A percentile compares a stretch with the other conserved stretches of the same genome.
These are phyloP conservation scores for Alternaria rosae DNA, from an alignment of 2,329 filamentous ascomycete species.

Conservation along the genomic window DNA sequence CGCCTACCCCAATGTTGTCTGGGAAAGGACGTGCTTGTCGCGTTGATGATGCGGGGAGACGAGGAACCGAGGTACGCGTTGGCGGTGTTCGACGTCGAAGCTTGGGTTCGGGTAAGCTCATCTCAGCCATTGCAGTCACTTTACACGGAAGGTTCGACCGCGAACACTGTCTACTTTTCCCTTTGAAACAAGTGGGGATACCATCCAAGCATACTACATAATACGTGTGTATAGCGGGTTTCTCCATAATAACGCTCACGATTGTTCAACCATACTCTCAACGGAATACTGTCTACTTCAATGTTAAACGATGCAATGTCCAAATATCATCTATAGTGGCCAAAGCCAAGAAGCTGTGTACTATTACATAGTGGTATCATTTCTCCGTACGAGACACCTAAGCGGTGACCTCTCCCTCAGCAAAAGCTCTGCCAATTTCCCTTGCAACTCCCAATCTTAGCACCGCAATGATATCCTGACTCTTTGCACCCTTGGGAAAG, in stretches of 20 bases:
- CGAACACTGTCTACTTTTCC: not conserved
- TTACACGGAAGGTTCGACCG: not conserved
- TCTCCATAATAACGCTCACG: not conserved
- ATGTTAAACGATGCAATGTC: not conserved
- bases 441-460: slow-evolving; percentile 76
- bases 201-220: not conserved
- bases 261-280: not conserved
- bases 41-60: slow-evolving; percentile 12
- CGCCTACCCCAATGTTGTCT: not conserved
- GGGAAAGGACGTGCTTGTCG: not conserved
- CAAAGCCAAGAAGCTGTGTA: not conserved
- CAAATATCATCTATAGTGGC: not conserved
- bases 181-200: no score
- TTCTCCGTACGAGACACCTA: not conserved
- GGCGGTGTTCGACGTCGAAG: not conserved
- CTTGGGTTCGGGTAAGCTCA: not conserved
- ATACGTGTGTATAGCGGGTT: no score
- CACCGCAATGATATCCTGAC: slow-evolving; percentile 73
- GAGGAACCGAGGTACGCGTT: slow-evolving; percentile 13
- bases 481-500: slow-evolving; percentile 65
- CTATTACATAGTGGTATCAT: slow-evolving; percentile 6
- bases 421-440: slow-evolving; percentile 75
- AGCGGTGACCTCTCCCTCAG: slow-evolving; percentile 65
- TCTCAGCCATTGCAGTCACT: not conserved
- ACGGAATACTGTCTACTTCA: not conserved